Percentiles rank a stretch among this genome's conserved stretches.
Evolutionary conservation across 2,329 filamentous ascomycete genomes (phyloP).

Genomic region (Acrocalymma vagum): DNA sequence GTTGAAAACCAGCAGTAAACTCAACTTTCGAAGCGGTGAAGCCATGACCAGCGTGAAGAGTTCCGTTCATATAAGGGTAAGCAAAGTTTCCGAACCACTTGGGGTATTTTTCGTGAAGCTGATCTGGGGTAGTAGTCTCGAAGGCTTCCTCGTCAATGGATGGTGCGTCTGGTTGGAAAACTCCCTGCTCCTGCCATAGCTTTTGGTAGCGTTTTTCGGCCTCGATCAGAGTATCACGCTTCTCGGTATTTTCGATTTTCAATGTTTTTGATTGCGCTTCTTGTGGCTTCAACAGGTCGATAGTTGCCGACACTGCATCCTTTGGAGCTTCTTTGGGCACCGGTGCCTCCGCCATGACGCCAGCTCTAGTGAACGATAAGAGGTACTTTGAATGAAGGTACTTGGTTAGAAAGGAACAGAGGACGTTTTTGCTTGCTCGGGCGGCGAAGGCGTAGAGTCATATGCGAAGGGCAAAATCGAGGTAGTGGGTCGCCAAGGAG

Average conservation of each 20-base stretch:
- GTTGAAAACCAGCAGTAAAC: constrained; percentile 84
- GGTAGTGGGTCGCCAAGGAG: no score
- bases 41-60: constrained; percentile 86
- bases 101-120: constrained; percentile 81
- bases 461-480: neutral
- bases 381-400: no score
- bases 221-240: constrained; percentile 81
- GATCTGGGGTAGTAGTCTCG: constrained; percentile 74
- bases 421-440: neutral
- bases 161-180: constrained; percentile 90
- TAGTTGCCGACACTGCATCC: constrained; percentile 60
- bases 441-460: neutral
- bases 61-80: constrained; percentile 60
- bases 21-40: constrained; percentile 95
- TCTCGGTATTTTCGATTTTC: constrained; percentile 80
- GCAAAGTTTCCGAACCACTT: constrained; percentile 90
- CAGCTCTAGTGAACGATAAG: constrained; percentile 8
- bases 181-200: constrained; percentile 76
- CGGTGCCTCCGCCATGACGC: constrained; percentile 41
- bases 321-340: constrained; percentile 35
- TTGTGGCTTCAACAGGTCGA: constrained; percentile 63
- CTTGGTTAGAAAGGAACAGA: no score
- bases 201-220: constrained; percentile 93
- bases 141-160: constrained; percentile 79
- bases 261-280: constrained; percentile 67